phyloP scores from a whole-genome alignment of 2,329 filamentous ascomycete species.

The Parafenestella ontariensis region DNA sequence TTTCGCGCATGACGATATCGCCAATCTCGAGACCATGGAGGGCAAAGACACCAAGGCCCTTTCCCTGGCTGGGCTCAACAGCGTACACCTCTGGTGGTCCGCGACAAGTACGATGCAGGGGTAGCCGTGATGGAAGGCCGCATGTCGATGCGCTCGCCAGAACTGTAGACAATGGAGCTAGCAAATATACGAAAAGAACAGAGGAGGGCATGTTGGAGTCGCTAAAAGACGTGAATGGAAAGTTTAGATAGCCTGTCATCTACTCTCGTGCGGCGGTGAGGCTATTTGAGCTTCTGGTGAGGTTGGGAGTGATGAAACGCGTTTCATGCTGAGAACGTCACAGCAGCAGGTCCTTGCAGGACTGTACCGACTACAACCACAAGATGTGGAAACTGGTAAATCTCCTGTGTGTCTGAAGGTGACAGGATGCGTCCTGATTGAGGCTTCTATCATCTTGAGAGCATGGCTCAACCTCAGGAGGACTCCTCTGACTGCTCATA shows the following conservation, averaged over 20 bases:
- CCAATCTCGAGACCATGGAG: conserved; percentile 45
- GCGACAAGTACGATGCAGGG: conserved; percentile 26
- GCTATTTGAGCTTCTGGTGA: not conserved
- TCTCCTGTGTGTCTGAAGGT: not conserved
- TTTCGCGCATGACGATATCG: conserved; percentile 51
- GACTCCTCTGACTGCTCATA: too few species aligned
- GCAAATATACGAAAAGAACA: not conserved
- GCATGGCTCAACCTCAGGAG: too few species aligned
- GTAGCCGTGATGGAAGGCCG: conserved; percentile 20
- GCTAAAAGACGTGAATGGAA: not conserved
- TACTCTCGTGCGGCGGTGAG: not conserved
- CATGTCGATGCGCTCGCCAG: conserved; percentile 17
- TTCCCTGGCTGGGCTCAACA: conserved; percentile 45
- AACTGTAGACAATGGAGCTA: conserved; percentile 1
- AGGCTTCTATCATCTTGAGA: too few species aligned
- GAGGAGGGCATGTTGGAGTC: not conserved
- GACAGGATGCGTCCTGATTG: too few species aligned
- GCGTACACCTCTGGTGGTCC: conserved; percentile 35
- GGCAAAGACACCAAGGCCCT: conserved; percentile 55
- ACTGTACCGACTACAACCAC: not conserved
- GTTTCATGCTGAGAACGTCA: conserved; percentile 18
- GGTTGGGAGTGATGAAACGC: conserved; percentile 18
- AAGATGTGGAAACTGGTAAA: not conserved
- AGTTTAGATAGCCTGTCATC: not conserved
- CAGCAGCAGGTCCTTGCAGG: conserved; percentile 11